Evolutionary conservation across 2,329 filamentous ascomycete genomes (phyloP), one percentile per base, ranked within the genome.

Genomic region (Bipolaris bicolor): DNA sequence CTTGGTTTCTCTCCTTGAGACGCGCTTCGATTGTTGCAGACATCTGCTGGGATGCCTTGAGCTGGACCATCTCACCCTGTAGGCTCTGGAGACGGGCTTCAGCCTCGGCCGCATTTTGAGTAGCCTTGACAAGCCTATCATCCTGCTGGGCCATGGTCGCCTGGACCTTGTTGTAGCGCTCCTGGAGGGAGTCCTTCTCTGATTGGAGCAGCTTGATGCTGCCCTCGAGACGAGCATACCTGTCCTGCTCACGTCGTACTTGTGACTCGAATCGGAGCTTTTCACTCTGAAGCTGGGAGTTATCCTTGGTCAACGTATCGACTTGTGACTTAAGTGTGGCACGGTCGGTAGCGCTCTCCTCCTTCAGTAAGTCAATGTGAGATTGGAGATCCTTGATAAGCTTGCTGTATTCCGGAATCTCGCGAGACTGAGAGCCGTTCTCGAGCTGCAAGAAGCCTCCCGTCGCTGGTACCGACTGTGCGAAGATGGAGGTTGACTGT

Each of bases 1-100:
- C 86, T 70, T 97, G 92, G 63, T 95, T 97, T 71, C 98, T 93
- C 68, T 95, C 91, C 61, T 86, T 90, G 41, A 98, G 82, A 50
- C 96, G 88, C 62, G 90, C 89, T 73, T 98, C 93, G 33, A 97
- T 96, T 54, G 90, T 91, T 79, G 95, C 96, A 90, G 91, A 97
- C 9, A 99, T 83, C 36, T 92, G 90, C 79, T 97, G 97, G 77
- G 98, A 94, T 0, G 94, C 93, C 76, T 96, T 97, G 33, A 97
- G 84, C 70, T 98, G 97, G 15, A 92, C 89, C 52, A 89, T 92
- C 74, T 99, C 95, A 63, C 92, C 92, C 50, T 92, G 90, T 76
- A 97, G 85, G 70, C 92, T 93, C 70, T 99, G 94, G 3, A 90
- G 82, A 50, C 94, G 79, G 31, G 90, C 90, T 73, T 88, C 90